A percentile compares a stretch with the other conserved stretches of the same genome.
Conservation (phyloP, 1,284 basidiomycete genomes). For the Sanghuangporus sanghuang region DNA sequence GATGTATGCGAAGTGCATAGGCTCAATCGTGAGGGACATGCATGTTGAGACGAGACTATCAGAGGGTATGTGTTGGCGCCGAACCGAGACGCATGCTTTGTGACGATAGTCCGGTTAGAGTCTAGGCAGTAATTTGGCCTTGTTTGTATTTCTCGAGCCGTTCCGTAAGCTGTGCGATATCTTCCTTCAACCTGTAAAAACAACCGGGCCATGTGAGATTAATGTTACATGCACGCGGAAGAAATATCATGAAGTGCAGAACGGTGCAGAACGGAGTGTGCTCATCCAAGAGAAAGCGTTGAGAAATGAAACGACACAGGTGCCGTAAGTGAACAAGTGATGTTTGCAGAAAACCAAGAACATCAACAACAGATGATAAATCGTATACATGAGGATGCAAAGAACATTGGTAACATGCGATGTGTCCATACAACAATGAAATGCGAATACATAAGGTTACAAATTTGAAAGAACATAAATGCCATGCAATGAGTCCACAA, state of each 20-base stretch:
- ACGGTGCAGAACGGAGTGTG: conserved; percentile 2
- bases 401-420: no score
- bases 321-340: not conserved
- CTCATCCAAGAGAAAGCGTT: not conserved
- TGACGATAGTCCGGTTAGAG: conserved; percentile 8
- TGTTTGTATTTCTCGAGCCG: conserved; percentile 32
- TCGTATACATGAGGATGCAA: no score
- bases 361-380: no score
- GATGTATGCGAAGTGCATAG: not conserved
- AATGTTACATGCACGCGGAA: conserved; percentile 20
- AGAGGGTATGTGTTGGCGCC: not conserved
- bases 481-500: not conserved
- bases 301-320: not conserved
- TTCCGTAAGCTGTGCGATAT: conserved; percentile 44
- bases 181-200: conserved; percentile 56
- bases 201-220: conserved; percentile 16
- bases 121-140: conserved; percentile 17
- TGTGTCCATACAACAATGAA: not conserved
- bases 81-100: conserved; percentile 19
- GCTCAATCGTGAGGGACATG: not conserved
- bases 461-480: not conserved
- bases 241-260: conserved; percentile 17
- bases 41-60: not conserved
- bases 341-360: not conserved
- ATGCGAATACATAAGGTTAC: not conserved